Conservation (phyloP, 2,329 filamentous ascomycete species). For the Dactylellina sp. region DNA sequence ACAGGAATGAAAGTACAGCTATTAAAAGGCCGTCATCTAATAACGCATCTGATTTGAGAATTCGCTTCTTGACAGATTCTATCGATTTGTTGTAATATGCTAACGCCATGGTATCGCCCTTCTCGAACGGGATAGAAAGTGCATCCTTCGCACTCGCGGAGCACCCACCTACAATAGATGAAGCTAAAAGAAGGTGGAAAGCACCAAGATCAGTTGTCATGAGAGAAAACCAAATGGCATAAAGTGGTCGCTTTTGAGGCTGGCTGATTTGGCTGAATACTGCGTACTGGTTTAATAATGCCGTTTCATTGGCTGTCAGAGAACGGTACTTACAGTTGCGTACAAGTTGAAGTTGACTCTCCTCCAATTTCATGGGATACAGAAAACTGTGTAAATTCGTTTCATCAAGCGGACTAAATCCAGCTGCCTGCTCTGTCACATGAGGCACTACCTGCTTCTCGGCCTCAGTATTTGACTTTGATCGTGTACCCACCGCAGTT, state of each 20-base stretch:
- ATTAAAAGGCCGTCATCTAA: conserved; percentile 23
- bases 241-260: conserved; percentile 21
- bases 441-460: conserved; percentile 17
- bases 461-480: conserved; percentile 7
- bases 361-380: conserved; percentile 31
- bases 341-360: conserved; percentile 21
- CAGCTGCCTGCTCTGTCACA: conserved; percentile 6
- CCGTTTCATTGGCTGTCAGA: conserved; percentile 1
- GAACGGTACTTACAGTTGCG: conserved; percentile 26
- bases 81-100: conserved; percentile 34
- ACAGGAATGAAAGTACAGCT: conserved; percentile 35
- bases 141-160: background rate
- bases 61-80: conserved; percentile 26
- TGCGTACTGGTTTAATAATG: conserved; percentile 5
- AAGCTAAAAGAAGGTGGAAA: conserved; percentile 25
- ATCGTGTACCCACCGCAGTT: conserved; percentile 9
- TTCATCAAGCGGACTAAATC: conserved; percentile 28
- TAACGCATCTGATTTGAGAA: conserved; percentile 22
- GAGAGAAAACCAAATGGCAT: conserved; percentile 25
- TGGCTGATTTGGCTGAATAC: conserved; percentile 19
- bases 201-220: conserved; percentile 30
- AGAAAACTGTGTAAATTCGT: conserved; percentile 24
- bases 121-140: conserved; percentile 4
- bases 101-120: conserved; percentile 17
- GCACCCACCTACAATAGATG: conserved; percentile 4